Percentiles rank a stretch among this genome's conserved stretches.
Conservation (phyloP, 805 yeast genomes). For the Pichia heedii region DNA sequence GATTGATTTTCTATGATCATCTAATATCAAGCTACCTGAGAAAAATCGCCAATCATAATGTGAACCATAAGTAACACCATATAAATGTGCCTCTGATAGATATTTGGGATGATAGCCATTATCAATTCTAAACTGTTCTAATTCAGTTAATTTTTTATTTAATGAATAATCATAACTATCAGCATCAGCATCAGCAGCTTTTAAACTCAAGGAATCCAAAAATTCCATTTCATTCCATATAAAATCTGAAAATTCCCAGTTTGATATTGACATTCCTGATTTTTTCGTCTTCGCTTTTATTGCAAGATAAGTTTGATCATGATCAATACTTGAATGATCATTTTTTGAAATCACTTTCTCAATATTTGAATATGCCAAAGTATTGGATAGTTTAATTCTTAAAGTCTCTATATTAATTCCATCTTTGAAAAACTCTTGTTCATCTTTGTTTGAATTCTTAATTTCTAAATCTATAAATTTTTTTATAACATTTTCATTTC, state of each 20-base stretch:
- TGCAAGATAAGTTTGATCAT: slow-evolving; percentile 2
- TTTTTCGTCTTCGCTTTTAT: background rate
- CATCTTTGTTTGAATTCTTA: background rate
- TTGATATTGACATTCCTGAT: slow-evolving; percentile 1
- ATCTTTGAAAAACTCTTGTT: slow-evolving; percentile 10
- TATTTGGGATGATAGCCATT: slow-evolving; percentile 24
- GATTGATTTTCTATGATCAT: slow-evolving; percentile 18
- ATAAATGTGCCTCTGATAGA: slow-evolving; percentile 34
- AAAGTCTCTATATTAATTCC: slow-evolving; percentile 16
- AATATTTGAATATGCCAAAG: slow-evolving; percentile 2
- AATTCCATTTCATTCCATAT: slow-evolving; percentile 11
- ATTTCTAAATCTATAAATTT: slow-evolving; percentile 15
- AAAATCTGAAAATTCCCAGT: slow-evolving; percentile 9
- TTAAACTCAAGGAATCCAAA: background rate
- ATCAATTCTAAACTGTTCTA: slow-evolving; percentile 10
- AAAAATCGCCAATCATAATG: slow-evolving; percentile 44
- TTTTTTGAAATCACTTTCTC: slow-evolving; percentile 8
- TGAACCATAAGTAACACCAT: slow-evolving; percentile 26
- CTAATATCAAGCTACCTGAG: slow-evolving; percentile 17
- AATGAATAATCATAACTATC: slow-evolving; percentile 8
- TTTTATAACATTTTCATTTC: slow-evolving; percentile 8
- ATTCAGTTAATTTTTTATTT: slow-evolving; percentile 2
- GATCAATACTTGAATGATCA: background rate
- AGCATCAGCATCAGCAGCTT: background rate
- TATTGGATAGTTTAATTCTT: slow-evolving; percentile 1